A percentile compares a stretch with the other conserved stretches of the same genome.
Conservation (phyloP, 164 flowering plant species). For the Paratinospora sagittata region DNA sequence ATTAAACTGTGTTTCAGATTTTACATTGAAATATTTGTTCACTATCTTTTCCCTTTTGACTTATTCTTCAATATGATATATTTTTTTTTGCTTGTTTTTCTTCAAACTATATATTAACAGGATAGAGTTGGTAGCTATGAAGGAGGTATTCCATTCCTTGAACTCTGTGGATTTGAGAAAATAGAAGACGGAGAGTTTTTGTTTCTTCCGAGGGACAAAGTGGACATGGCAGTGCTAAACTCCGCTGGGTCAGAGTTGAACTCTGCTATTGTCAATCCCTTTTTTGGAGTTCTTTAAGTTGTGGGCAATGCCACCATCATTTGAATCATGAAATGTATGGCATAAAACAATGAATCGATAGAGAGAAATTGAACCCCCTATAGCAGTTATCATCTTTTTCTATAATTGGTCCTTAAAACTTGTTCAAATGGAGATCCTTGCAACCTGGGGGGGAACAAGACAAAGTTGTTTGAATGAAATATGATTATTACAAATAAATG, state of each 20-base stretch:
- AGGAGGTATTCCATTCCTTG: conserved; percentile 78
- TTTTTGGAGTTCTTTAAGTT: conserved; percentile 35
- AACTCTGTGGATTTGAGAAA: conserved; percentile 78
- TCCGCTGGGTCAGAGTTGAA: conserved; percentile 44
- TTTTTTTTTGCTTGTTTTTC: neutral
- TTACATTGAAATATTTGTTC: too few relatives aligned
- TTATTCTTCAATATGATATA: neutral
- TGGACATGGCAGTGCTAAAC: conserved; percentile 45
- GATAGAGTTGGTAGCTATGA: conserved; percentile 65
- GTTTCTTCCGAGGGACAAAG: conserved; percentile 52
- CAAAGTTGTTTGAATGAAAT: too few relatives aligned
- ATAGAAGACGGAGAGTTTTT: conserved; percentile 49
- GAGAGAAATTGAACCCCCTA: neutral
- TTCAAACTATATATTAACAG: conserved; percentile 27
- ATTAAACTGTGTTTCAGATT: too few relatives aligned
- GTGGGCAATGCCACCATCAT: neutral
- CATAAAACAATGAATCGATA: neutral
- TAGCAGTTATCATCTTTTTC: too few relatives aligned
- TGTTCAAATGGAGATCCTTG: too few relatives aligned
- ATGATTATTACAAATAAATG: too few relatives aligned
- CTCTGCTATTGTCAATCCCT: conserved; percentile 36
- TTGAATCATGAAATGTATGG: neutral
- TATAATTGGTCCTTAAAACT: too few relatives aligned
- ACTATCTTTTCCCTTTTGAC: neutral
- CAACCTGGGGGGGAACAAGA: too few relatives aligned